Conservation (phyloP, 2,329 filamentous ascomycete genomes). For the Ophiostoma sp. region DNA sequence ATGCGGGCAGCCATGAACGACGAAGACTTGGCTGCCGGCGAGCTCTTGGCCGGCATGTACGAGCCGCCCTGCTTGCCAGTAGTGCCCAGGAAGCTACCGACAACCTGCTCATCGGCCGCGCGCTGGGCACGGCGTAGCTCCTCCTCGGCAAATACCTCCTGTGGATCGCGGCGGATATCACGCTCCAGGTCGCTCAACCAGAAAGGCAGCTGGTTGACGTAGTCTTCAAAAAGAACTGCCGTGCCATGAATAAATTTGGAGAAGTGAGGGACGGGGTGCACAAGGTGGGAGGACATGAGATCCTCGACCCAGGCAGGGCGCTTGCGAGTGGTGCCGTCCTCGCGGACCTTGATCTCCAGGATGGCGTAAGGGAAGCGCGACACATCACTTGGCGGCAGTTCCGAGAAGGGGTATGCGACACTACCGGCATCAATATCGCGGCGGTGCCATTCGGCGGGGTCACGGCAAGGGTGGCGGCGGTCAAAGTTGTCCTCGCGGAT, state of each 20-base stretch:
- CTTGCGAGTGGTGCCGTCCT: constrained; percentile 53
- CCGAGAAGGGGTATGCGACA: constrained; percentile 81
- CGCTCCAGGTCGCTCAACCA: constrained; percentile 89
- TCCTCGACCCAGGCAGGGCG: constrained; percentile 84
- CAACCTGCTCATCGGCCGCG: constrained; percentile 80
- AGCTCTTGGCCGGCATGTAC: constrained; percentile 59
- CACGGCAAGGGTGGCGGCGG: constrained; percentile 75
- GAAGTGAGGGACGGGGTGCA: constrained; percentile 83
- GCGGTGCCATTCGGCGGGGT: constrained; percentile 85
- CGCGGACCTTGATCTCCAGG: constrained; percentile 84
- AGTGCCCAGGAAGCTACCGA: constrained; percentile 77
- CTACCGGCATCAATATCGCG: constrained; percentile 76
- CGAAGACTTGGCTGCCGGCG: constrained; percentile 54
- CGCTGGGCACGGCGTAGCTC: constrained; percentile 75
- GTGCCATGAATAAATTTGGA: constrained; percentile 96
- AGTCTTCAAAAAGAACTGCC: constrained; percentile 85
- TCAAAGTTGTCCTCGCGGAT: constrained; percentile 78
- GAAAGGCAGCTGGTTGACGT: constrained; percentile 93
- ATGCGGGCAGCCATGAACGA: constrained; percentile 57
- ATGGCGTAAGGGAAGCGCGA: constrained; percentile 85
- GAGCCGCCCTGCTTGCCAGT: constrained; percentile 42
- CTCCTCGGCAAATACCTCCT: constrained; percentile 84
- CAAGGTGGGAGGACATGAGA: constrained; percentile 84
- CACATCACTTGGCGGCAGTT: constrained; percentile 85
- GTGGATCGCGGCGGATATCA: constrained; percentile 90